Evolutionary conservation across 352 stramenopile species (phyloP).

Genomic region (Phytophthora quininea): DNA sequence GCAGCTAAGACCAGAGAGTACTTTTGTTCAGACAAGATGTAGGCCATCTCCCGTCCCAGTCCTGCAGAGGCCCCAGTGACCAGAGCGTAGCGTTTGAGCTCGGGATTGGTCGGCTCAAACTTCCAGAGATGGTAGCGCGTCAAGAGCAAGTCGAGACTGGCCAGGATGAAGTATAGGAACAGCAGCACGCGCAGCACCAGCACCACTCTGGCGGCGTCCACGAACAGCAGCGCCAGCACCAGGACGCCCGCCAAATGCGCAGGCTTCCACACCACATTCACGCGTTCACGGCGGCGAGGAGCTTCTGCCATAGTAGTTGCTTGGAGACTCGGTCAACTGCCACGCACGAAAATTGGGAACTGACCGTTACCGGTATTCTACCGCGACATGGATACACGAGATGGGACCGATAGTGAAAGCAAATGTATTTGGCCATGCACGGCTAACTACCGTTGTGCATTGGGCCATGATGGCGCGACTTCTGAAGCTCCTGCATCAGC

Average conservation of each 20-base stretch:
- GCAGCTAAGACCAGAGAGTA: conserved; percentile 80
- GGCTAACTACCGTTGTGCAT: too few species aligned
- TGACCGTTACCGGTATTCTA: neutral
- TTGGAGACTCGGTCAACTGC: conserved; percentile 13
- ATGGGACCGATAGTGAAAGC: neutral
- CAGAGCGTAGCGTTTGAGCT: conserved; percentile 64
- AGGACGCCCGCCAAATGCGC: conserved; percentile 56
- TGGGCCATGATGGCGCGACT: too few species aligned
- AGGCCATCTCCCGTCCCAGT: conserved; percentile 81
- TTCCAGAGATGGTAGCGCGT: conserved; percentile 71
- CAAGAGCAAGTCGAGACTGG: conserved; percentile 63
- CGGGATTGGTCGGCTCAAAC: conserved; percentile 54
- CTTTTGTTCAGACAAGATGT: conserved; percentile 77
- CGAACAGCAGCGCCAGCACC: conserved; percentile 52
- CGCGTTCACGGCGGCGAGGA: conserved; percentile 30
- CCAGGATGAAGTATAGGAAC: conserved; percentile 61
- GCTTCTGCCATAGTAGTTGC: neutral
- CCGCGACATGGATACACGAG: neutral
- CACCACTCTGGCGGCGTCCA: conserved; percentile 46
- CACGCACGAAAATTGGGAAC: neutral
- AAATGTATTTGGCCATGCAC: neutral
- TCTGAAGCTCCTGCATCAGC: too few species aligned
- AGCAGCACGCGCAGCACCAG: conserved; percentile 45
- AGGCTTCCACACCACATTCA: conserved; percentile 47
- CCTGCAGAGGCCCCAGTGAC: conserved; percentile 79